Conservation (phyloP, 192 early-diverging fungal genomes). For the Coemansia sp. region DNA sequence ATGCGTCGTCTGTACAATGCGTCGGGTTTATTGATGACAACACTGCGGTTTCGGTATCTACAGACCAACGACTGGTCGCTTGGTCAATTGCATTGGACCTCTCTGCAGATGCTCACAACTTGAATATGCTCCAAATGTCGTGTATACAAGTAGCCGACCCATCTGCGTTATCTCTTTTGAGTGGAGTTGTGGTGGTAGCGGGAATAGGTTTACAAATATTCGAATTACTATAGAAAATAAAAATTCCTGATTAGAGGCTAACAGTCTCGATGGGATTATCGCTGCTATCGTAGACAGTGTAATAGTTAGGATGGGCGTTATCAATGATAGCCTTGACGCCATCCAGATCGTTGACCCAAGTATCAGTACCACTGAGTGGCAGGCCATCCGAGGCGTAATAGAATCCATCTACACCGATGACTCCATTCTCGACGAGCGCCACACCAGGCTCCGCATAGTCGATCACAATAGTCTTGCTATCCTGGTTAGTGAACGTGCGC, state of each 20-base stretch:
- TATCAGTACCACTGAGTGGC: constrained; percentile 12
- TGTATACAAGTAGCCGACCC: constrained; percentile 71
- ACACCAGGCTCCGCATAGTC: constrained; percentile 31
- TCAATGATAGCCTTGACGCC: constrained; percentile 25
- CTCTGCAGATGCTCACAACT: neutral
- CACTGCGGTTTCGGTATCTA: constrained; percentile 49
- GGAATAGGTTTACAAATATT: constrained; percentile 67
- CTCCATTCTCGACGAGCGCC: constrained; percentile 10
- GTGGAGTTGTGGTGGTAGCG: constrained; percentile 47
- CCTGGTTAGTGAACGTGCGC: constrained; percentile 30
- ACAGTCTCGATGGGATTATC: constrained; percentile 19
- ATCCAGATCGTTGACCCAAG: constrained; percentile 38
- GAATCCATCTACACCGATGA: constrained; percentile 26
- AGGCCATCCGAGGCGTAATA: constrained; percentile 17
- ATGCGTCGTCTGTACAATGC: constrained; percentile 74
- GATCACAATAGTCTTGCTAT: constrained; percentile 27
- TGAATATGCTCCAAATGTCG: constrained; percentile 43
- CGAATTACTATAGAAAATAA: constrained; percentile 17
- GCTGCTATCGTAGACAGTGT: constrained; percentile 29
- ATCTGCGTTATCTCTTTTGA: constrained; percentile 36
- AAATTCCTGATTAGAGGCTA: neutral
- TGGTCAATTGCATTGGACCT: constrained; percentile 51
- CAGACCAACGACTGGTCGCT: constrained; percentile 70
- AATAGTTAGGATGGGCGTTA: constrained; percentile 28
- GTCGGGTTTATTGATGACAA: neutral